Conservation (phyloP, 108 stramenopile species). For the Skeletonema menzelii region DNA sequence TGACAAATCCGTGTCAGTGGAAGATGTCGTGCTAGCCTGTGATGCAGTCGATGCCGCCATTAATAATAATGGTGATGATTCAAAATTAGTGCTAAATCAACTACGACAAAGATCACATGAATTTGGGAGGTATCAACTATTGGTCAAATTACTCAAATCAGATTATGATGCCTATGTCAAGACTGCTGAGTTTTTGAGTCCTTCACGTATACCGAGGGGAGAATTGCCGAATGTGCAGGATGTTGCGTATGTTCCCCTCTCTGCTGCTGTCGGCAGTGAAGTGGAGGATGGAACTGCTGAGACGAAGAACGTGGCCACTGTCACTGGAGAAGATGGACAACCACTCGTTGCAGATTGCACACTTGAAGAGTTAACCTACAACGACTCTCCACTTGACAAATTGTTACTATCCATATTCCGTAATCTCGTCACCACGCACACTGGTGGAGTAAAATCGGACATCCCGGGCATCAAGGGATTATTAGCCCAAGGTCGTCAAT, state of each 20-base stretch:
- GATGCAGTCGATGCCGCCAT: slow-evolving; percentile 57
- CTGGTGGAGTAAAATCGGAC: slow-evolving; percentile 49
- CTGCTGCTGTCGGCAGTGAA: not conserved
- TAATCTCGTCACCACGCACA: slow-evolving; percentile 67
- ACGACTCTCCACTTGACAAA: slow-evolving; percentile 64
- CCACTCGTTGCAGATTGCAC: slow-evolving; percentile 72
- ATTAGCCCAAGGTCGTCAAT: slow-evolving; percentile 78
- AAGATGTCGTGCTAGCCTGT: slow-evolving; percentile 65
- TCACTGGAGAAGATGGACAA: slow-evolving; percentile 25
- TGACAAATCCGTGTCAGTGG: slow-evolving; percentile 28
- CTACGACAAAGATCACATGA: slow-evolving; percentile 56
- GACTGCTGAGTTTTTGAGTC: slow-evolving; percentile 75
- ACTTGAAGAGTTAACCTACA: slow-evolving; percentile 58
- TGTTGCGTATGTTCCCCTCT: slow-evolving; percentile 34
- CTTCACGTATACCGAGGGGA: slow-evolving; percentile 62
- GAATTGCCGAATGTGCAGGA: slow-evolving; percentile 82
- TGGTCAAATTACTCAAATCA: slow-evolving; percentile 57
- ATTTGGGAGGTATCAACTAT: slow-evolving; percentile 65
- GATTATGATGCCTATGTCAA: slow-evolving; percentile 77
- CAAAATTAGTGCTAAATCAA: slow-evolving; percentile 16
- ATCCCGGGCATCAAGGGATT: slow-evolving; percentile 75
- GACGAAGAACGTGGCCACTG: slow-evolving; percentile 1
- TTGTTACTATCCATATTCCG: slow-evolving; percentile 70
- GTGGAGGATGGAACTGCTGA: slow-evolving; percentile 11
- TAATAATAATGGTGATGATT: not conserved